Percentiles rank a stretch among this genome's conserved stretches.
Conservation (phyloP, 306 rosid species). For the Cercis canadensis region DNA sequence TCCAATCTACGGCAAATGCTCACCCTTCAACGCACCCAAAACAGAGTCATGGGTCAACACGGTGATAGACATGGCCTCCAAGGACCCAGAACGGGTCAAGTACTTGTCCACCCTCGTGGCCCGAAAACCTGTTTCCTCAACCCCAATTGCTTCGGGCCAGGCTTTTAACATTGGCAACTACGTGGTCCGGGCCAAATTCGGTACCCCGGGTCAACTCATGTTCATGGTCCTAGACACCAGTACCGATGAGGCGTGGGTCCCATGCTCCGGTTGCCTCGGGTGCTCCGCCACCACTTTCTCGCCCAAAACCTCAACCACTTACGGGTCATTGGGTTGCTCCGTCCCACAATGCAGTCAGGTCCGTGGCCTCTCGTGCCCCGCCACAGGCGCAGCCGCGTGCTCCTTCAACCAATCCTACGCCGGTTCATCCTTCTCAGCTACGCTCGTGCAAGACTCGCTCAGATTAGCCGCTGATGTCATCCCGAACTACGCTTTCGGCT, state of each 20-base stretch:
- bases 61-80: conserved; percentile 74
- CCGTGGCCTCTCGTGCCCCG: conserved; percentile 70
- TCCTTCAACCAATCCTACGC: conserved; percentile 84
- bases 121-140: conserved; percentile 53
- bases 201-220: conserved; percentile 77
- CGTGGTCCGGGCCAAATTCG: conserved; percentile 69
- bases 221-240: conserved; percentile 91
- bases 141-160: conserved; percentile 87
- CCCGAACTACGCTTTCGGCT: conserved; percentile 68
- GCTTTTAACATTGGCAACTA: conserved; percentile 75
- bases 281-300: conserved; percentile 64
- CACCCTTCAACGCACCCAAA: conserved; percentile 73
- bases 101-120: conserved; percentile 61
- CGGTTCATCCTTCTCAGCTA: conserved; percentile 75
- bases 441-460: conserved; percentile 65
- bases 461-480: conserved; percentile 46
- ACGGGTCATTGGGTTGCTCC: conserved; percentile 61
- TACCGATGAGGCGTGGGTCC: conserved; percentile 80
- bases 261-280: conserved; percentile 74
- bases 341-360: conserved; percentile 58
- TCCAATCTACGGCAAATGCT: conserved; percentile 87
- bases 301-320: conserved; percentile 63
- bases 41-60: conserved; percentile 61
- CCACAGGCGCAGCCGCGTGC: conserved; percentile 50
- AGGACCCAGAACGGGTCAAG: conserved; percentile 65